Base-by-base conservation (phyloP, 2,329 filamentous ascomycete genomes). In the Hypoxylon rubiginosum region DNA sequence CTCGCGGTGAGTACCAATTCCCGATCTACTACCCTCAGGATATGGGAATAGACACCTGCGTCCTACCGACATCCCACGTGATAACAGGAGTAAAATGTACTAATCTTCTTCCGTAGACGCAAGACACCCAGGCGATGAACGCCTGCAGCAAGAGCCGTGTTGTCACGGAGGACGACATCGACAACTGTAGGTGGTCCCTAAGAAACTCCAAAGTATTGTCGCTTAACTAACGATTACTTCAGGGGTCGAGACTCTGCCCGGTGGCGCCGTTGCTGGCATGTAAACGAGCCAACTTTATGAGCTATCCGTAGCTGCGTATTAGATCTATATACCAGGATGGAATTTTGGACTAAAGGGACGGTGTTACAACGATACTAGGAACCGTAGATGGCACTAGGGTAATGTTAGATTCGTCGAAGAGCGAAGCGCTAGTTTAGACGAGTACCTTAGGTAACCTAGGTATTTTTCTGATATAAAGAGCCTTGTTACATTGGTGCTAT, bases 251-350 rank as follows among this genome's bases (percentile, higher is more conserved):
- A 65, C 62, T 34, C 54, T 68, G 28, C 65, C 65, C 3, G 65
- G 65, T 45, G 65, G 65, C n/a, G 58, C 61, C 57, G 62, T 67
- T 28, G 65, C 65, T 8, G 61, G 61, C 17, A 62, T 59, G 56
- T 65, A 65, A 59, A 34, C 17, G 45, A 45, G 36, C 6, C 17
- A 41, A 41, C 2, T 32, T 34, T 30, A 13, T 63, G 11, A 51
- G 32, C 3, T 19, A 6, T 11, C 3, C n/a, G 13, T 3, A 30
- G 21, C 32, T 13, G 13, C 32, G 10, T 13, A 36, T 13, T 13
- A 13, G 32, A 13, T 36, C 9, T 36, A 4, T 36, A 10, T 36
- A 11, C 10, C 32, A 36, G 8, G 10, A 13, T 36, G 21, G 11
- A 36, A 9, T 11, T 32, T 9, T 32, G 1, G 6, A 11, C 30